Evolutionary conservation across 768 basidiomycete genomes (phyloP), one percentile per base, ranked within the genome.

Genomic region (Tricholoma flavovirens): DNA sequence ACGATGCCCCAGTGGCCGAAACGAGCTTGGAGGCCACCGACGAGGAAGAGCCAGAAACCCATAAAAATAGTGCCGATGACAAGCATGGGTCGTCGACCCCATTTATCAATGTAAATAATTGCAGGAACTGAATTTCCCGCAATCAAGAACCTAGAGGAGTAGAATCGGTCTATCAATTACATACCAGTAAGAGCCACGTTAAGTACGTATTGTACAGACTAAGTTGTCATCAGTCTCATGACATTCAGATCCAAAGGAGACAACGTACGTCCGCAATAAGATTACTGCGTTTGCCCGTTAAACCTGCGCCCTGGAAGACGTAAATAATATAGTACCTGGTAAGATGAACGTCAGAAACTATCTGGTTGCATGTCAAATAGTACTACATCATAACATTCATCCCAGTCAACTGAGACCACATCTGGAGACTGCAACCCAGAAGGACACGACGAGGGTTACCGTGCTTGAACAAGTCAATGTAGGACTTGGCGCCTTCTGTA

Each of bases 321-420:
- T 87, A 87, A 60, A 87, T 74, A 32, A 80, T 77, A 56, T 80
- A 80, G 72, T 84, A 84, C 81, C 78, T 82, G 55, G 24, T 51
- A 24, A 51, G 17, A 24, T 14, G 11, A 33, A 19, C 49, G 55
- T 49, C 29, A 54, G 49, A 29, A 7, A 5, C 9, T 29, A 55
- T 19, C 48, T 49, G 48, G 14, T 24, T n/a, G 49, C 14, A 5
- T 33, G 35, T 38, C 15, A 32, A 51, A 38, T n/a, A 48, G 15
- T 60, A 83, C 86, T 61, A 83, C 87, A 90, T 87, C 88, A 90
- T 90, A 62, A 89, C 80, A 66, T 90, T 88, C 83, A 90, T 88
- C 33, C 87, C 86, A 9, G 77, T 78, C 17, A 89, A 73, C 64
- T 90, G 89, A 58, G 82, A 83, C 89, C 88, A 90, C 81, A 86